These are phyloP conservation scores for Apophysomyces sp. DNA, from an alignment of 371 early-diverging fungal species.

Conservation along the genomic window DNA sequence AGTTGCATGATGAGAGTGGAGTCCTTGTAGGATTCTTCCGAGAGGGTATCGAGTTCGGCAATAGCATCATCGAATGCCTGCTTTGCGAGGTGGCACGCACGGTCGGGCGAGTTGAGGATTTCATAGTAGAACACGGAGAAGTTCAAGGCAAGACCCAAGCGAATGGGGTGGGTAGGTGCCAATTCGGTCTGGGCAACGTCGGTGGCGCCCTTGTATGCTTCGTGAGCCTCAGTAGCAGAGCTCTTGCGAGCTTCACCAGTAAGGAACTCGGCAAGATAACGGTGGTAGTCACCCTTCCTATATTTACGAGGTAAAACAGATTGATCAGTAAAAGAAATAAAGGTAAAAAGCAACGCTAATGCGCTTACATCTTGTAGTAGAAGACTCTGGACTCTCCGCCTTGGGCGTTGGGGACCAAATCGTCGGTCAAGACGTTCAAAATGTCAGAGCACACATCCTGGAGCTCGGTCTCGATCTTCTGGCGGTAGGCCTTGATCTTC, in stretches of 20 bases:
- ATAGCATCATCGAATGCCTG: conserved; percentile 99
- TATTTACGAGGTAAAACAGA: conserved; percentile 5
- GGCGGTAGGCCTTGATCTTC: conserved; percentile 91
- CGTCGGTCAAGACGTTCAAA: conserved; percentile 86
- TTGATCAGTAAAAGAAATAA: not conserved
- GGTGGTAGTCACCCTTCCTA: conserved; percentile 99
- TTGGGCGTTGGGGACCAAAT: conserved; percentile 86
- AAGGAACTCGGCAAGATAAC: conserved; percentile 99
- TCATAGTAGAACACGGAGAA: conserved; percentile 99
- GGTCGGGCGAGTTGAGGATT: conserved; percentile 98
- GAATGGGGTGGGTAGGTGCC: conserved; percentile 98
- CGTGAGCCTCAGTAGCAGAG: conserved; percentile 87
- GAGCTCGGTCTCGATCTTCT: conserved; percentile 94
- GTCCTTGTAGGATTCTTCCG: conserved; percentile 99
- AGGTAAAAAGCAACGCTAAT: not conserved
- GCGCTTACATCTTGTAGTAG: conserved; percentile 96
- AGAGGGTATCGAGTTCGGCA: conserved; percentile 95
- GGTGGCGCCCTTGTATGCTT: conserved; percentile 96
- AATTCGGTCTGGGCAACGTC: conserved; percentile 94
- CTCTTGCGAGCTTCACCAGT: conserved; percentile 85
- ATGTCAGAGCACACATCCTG: conserved; percentile 96
- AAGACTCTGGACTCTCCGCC: conserved; percentile 98
- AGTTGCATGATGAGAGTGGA: conserved; percentile 99
- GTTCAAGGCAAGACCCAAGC: conserved; percentile 99
- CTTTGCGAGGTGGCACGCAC: conserved; percentile 99